Evolutionary conservation across 371 early-diverging fungal genomes (phyloP).

Genomic region (Mortierella polycephala): DNA sequence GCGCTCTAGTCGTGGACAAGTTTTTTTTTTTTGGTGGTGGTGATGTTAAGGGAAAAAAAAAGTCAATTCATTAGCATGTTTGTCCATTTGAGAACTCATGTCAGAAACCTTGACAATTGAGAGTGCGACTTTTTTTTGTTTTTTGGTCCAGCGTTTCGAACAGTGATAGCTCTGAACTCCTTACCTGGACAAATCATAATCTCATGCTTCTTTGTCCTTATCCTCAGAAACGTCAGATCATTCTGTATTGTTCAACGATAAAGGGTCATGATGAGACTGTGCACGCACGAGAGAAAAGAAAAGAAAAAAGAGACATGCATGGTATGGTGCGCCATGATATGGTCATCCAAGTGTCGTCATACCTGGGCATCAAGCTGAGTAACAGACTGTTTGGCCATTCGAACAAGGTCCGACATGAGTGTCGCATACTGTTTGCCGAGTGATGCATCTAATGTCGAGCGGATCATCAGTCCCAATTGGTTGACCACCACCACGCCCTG

Average conservation of each 20-base stretch:
- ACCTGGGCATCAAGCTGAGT: conserved; percentile 80
- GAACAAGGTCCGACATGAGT: conserved; percentile 79
- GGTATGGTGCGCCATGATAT: not conserved
- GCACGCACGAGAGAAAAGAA: not conserved
- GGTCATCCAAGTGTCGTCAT: not conserved
- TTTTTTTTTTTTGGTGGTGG: not conserved
- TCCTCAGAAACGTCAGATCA: conserved; percentile 92
- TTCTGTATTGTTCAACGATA: conserved; percentile 63
- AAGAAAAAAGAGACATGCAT: not conserved
- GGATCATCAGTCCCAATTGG: conserved; percentile 85
- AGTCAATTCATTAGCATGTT: not conserved
- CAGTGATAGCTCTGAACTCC: not conserved
- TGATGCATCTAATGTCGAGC: conserved; percentile 85
- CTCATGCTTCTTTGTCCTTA: conserved; percentile 94
- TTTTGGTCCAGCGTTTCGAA: no score
- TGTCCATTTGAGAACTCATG: not conserved
- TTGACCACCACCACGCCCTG: conserved; percentile 83
- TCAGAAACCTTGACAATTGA: not conserved
- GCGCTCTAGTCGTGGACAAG: conserved; percentile 68
- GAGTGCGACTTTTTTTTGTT: no score
- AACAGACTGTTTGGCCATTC: conserved; percentile 73
- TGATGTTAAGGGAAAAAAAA: not conserved
- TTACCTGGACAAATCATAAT: conserved; percentile 94
- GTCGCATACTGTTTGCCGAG: conserved; percentile 85
- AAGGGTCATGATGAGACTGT: not conserved